phyloP scores from a whole-genome alignment of 2,329 filamentous ascomycete genomes.

The Cryphonectria parasitica region DNA sequence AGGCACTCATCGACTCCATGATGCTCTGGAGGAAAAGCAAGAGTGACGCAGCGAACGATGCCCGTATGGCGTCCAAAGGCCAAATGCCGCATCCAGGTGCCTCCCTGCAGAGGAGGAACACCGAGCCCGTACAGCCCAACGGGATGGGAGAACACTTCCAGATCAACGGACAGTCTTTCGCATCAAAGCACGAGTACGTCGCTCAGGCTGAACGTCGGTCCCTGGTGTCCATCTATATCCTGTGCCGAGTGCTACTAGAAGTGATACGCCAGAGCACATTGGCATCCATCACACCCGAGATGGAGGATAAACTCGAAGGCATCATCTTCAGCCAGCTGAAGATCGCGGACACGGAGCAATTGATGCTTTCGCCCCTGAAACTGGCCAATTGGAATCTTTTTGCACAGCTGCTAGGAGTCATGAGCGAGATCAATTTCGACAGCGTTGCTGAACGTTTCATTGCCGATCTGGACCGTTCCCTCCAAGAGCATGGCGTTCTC shows the following conservation, averaged over 20 bases:
- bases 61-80: constrained; percentile 44
- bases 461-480: constrained; percentile 74
- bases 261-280: constrained; percentile 90
- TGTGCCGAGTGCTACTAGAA: constrained; percentile 91
- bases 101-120: constrained; percentile 70
- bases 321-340: constrained; percentile 98
- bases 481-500: constrained; percentile 71
- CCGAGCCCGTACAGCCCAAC: constrained; percentile 65
- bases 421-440: constrained; percentile 90
- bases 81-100: constrained; percentile 40
- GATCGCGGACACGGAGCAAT: constrained; percentile 80
- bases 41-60: constrained; percentile 81
- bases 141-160: constrained; percentile 37
- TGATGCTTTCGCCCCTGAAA: constrained; percentile 77
- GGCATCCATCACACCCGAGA: constrained; percentile 80
- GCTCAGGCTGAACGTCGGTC: constrained; percentile 85
- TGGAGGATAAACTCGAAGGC: constrained; percentile 90
- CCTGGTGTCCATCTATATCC: constrained; percentile 92
- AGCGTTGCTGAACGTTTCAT: constrained; percentile 84
- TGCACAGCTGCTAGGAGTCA: constrained; percentile 88
- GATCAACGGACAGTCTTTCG: constrained; percentile 45
- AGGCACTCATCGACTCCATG: constrained; percentile 92
- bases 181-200: constrained; percentile 69
- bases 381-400: constrained; percentile 97
- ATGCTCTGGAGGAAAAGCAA: constrained; percentile 98